These are phyloP conservation scores for Oxytropis ochrocephala DNA, from an alignment of 306 rosid species.

Conservation along the genomic window DNA sequence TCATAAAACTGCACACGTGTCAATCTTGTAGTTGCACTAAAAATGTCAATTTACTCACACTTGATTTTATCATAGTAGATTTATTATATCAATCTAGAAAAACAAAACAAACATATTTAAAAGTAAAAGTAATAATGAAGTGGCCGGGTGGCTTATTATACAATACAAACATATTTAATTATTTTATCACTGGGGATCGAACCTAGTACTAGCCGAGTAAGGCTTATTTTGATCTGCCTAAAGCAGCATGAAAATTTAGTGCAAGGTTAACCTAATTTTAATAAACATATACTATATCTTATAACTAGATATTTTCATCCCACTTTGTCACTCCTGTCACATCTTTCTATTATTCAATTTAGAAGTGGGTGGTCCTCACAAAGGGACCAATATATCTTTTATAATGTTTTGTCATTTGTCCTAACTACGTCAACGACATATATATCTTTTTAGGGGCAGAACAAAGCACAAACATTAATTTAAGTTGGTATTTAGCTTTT, in stretches of 20 bases:
- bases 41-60: too few species aligned
- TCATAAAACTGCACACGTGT: too few species aligned
- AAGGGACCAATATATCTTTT: constrained; percentile 20
- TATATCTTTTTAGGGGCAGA: constrained; percentile 10
- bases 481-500: constrained; percentile 24
- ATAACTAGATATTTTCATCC: constrained; percentile 16
- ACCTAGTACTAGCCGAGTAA: too few species aligned
- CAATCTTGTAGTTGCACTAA: too few species aligned
- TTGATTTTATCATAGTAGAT: too few species aligned
- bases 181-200: too few species aligned
- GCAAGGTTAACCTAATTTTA: constrained; percentile 21
- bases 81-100: too few species aligned
- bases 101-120: too few species aligned
- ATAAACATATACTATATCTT: neutral
- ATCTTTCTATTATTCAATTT: constrained; percentile 31
- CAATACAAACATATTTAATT: too few species aligned
- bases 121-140: too few species aligned
- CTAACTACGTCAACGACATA: constrained; percentile 15
- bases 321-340: constrained; percentile 38
- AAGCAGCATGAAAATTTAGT: constrained; percentile 11
- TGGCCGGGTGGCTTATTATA: too few species aligned
- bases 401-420: constrained; percentile 20
- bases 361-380: constrained; percentile 26
- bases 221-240: too few species aligned
- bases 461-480: constrained; percentile 4